Evolutionary conservation across 495 filamentous ascomycete genomes (phyloP), one percentile per base, ranked within the genome.

Genomic region (Neurospora sp.): DNA sequence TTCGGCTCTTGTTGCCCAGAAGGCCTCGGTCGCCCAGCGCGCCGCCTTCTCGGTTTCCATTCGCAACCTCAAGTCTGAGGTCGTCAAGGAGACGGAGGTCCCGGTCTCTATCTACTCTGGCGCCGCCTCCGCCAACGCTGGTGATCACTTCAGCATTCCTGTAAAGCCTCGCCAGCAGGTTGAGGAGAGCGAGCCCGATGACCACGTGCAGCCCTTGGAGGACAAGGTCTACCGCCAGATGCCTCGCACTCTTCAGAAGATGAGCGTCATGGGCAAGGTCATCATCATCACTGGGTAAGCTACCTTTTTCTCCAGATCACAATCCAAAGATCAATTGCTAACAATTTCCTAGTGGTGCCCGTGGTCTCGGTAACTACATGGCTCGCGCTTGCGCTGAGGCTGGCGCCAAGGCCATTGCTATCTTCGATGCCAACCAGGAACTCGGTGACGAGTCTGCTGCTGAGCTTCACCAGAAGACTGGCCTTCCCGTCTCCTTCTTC

Each of bases 341-440:
- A 83, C 75, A 27, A 41, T 38, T 35, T 40, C 40, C 69, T 74
- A 93, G 91, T 78, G 92, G 91, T 79, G 92, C 90, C 74, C 89
- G 92, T 74, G 91, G 92, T 75, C 84, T 94, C 40, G 92, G 92
- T 73, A 90, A 89, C 83, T 86, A 90, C 80, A 94, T 94, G 89
- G 90, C 92, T 48, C 87, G 90, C 71, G 91, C 91, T 38, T 87
- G 91, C 73, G 88, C 89, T 69, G 91, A 94, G 79, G 90, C 88
- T 71, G 91, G 92, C 61, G 87, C 89, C 41, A 89, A 90, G 82
- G 89, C 89, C 37, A 86, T 94, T 68, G 88, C 89, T 69, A 91
- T 94, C 76, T 87, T 94, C 74, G 92, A 94, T 75, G 87, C 89
- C 73, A 90, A 91, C 79, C 88, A 90, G 78, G 88, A 92, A 31